Percentiles rank a stretch among this genome's conserved stretches.
phyloP scores from a whole-genome alignment of 805 yeast genomes.

The Spathaspora passalidarum region DNA sequence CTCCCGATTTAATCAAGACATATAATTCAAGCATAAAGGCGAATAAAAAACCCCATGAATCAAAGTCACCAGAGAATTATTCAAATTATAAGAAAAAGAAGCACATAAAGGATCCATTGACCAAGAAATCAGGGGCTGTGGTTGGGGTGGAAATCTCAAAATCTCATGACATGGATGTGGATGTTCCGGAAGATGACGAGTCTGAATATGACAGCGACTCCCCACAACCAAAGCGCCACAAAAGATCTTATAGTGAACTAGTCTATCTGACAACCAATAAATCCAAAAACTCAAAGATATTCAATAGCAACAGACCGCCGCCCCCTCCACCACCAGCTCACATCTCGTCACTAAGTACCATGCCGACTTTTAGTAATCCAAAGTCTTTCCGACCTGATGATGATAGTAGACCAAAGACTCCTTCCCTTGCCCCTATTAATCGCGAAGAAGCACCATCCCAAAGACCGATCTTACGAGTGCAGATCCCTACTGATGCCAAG shows the following conservation, averaged over 20 bases:
- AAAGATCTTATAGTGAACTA: slow-evolving; percentile 13
- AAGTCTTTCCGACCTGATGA: slow-evolving; percentile 8
- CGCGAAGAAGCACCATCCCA: slow-evolving; percentile 13
- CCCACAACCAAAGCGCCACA: slow-evolving; percentile 31
- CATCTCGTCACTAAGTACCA: slow-evolving; percentile 14
- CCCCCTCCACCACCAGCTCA: slow-evolving; percentile 15
- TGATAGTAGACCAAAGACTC: slow-evolving; percentile 6
- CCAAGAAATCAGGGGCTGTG: slow-evolving; percentile 10
- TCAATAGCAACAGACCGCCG: slow-evolving; percentile 10
- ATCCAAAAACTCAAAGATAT: slow-evolving; percentile 5
- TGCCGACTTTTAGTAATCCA: slow-evolving; percentile 16
- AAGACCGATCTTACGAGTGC: slow-evolving; percentile 62
- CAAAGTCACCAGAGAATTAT: slow-evolving; percentile 63
- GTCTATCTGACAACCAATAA: not conserved
- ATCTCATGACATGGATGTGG: slow-evolving; percentile 15
- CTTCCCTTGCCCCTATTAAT: not conserved
- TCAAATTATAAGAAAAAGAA: slow-evolving; percentile 52
- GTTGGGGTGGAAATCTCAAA: slow-evolving; percentile 9
- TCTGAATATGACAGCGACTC: slow-evolving; percentile 32
- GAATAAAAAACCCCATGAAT: slow-evolving; percentile 45
- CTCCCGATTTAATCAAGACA: slow-evolving; percentile 29
- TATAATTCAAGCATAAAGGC: slow-evolving; percentile 18
- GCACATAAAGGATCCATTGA: slow-evolving; percentile 17
- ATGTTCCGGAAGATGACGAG: slow-evolving; percentile 19
- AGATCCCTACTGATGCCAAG: slow-evolving; percentile 54